Base-by-base conservation (phyloP, 257 asterid genomes). In the Buddleja alternifolia region DNA sequence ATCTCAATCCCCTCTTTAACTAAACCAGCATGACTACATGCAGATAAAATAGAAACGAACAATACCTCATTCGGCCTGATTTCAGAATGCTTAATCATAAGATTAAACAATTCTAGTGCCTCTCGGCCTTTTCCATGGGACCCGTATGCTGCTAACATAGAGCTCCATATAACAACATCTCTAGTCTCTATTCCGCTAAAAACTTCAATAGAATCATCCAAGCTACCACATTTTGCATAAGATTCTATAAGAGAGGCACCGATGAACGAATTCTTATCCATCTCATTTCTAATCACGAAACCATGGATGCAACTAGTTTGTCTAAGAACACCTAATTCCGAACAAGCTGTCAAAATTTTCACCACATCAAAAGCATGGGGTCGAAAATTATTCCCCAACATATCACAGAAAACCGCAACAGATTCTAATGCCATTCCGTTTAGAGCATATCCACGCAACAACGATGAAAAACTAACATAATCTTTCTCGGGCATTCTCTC, bases 11-110 rank as follows among this genome's bases (percentile, higher is more conserved):
- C 98, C 79, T 92, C 91, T 63, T 72, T 71, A 2, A 86, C 76
- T 3, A 87, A 72, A 69, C 97, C 96, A 0, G 92, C 83, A 72
- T 89, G 95, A 48, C 94, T 92, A 58, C 98, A 90, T 0, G 96
- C 96, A 0, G 90, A 81, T 77, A 92, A 56, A 60, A 88, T 53
- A 1, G 96, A 88, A 10, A 92, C 77, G 67, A 90, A 90, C 0
- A 92, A 73, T 1, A 90, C 83, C 1, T 78, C 72, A 53, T 84
- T 92, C 0, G 98, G 95, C 65, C 19, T 62, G 54, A 81, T 53
- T n/a, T 54, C 4, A 7, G 89, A 70, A 67, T 72, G 29, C 51
- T 74, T 72, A 20, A 77, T 67, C 98, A 92, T 89, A 34, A 68
- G 74, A 34, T 75, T 24, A 11, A 90, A 90, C 55, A 92, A 64